A percentile compares a stretch with the other conserved stretches of the same genome.
These are phyloP conservation scores for Psilocybe cyanescens DNA, from an alignment of 768 basidiomycete species.

Conservation along the genomic window DNA sequence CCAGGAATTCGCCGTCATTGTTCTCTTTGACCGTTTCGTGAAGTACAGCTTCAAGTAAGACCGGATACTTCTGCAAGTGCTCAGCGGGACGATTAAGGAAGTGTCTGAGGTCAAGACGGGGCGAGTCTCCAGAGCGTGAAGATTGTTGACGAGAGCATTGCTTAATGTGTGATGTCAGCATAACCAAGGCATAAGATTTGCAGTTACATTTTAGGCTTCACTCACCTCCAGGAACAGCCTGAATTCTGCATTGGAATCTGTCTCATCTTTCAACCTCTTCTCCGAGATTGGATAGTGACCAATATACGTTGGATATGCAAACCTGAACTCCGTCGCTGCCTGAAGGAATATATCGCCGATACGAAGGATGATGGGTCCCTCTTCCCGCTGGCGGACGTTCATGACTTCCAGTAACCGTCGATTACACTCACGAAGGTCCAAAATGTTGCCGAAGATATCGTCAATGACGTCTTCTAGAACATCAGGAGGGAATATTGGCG, in stretches of 20 bases:
- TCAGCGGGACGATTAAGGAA: slow-evolving; percentile 81
- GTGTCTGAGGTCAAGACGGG: slow-evolving; percentile 69
- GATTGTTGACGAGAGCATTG: slow-evolving; percentile 46
- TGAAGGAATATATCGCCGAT: slow-evolving; percentile 91
- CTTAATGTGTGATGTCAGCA: slow-evolving; percentile 26
- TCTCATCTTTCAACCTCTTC: slow-evolving; percentile 85
- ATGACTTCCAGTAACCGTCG: slow-evolving; percentile 83
- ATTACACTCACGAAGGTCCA: slow-evolving; percentile 86
- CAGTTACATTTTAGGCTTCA: neutral
- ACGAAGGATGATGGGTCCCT: slow-evolving; percentile 77
- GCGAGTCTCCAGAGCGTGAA: slow-evolving; percentile 39
- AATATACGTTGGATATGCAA: slow-evolving; percentile 85
- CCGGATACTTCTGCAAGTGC: slow-evolving; percentile 84
- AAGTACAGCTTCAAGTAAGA: slow-evolving; percentile 83
- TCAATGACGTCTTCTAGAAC: slow-evolving; percentile 85
- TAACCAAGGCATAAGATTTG: neutral
- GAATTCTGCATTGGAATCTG: slow-evolving; percentile 80
- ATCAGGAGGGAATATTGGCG: slow-evolving; percentile 47
- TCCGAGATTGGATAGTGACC: slow-evolving; percentile 87
- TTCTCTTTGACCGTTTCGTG: slow-evolving; percentile 83
- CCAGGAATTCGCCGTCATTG: slow-evolving; percentile 80
- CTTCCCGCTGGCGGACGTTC: slow-evolving; percentile 85
- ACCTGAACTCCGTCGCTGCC: slow-evolving; percentile 85
- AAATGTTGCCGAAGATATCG: slow-evolving; percentile 87
- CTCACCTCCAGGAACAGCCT: slow-evolving; percentile 85